Conservation (phyloP, 768 basidiomycete species). For the Suillus placidus region DNA sequence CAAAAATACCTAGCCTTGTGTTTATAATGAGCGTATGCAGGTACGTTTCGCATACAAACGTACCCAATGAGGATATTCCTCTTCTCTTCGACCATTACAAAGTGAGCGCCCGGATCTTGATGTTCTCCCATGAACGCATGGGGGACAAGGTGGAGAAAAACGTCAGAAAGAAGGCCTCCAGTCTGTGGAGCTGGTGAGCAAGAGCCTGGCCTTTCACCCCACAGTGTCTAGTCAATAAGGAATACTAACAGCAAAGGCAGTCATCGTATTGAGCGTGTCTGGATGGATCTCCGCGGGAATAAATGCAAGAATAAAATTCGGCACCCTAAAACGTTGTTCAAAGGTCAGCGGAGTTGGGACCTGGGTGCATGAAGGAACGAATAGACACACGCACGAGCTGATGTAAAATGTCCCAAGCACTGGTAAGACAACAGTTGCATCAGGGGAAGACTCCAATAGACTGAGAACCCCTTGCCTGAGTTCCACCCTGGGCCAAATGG, state of each 20-base stretch:
- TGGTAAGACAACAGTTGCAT: slow-evolving; percentile 28
- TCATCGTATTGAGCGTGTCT: slow-evolving; percentile 91
- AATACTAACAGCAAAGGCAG: slow-evolving; percentile 79
- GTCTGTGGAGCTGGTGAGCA: slow-evolving; percentile 50
- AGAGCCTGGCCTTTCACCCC: slow-evolving; percentile 20
- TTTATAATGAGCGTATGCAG: slow-evolving; percentile 15
- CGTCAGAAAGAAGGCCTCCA: slow-evolving; percentile 90
- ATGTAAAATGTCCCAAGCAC: slow-evolving; percentile 95
- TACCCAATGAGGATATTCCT: slow-evolving; percentile 90
- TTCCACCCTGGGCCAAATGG: slow-evolving; percentile 93
- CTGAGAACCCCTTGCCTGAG: slow-evolving; percentile 46
- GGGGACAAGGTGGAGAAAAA: slow-evolving; percentile 89
- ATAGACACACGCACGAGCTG: slow-evolving; percentile 72
- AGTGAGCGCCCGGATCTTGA: slow-evolving; percentile 68
- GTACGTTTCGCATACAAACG: slow-evolving; percentile 22
- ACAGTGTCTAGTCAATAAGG: slow-evolving; percentile 10
- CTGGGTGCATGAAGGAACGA: slow-evolving; percentile 7
- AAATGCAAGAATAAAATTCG: slow-evolving; percentile 93
- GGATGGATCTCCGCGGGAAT: slow-evolving; percentile 87
- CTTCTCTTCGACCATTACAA: slow-evolving; percentile 88
- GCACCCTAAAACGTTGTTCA: slow-evolving; percentile 57
- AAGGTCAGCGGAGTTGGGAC: slow-evolving; percentile 21
- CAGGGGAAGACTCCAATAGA: slow-evolving; percentile 8
- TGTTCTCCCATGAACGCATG: slow-evolving; percentile 92
- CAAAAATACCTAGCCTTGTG: slow-evolving; percentile 73